Conservation (phyloP, 257 asterid species). For the Lantana camara region DNA sequence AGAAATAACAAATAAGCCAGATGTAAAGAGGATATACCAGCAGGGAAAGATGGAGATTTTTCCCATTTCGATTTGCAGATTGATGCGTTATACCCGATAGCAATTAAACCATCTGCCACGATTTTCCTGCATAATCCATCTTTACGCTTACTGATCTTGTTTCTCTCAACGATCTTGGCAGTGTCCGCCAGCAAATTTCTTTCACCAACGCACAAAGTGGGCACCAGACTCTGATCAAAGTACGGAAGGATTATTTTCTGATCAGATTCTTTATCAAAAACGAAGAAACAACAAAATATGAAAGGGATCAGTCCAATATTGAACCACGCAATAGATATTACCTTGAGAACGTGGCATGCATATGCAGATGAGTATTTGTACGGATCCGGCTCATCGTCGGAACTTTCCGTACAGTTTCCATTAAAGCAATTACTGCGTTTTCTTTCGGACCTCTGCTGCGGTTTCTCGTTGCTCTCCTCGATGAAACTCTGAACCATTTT, state of each 20-base stretch:
- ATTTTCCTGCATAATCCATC: slow-evolving; percentile 41
- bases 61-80: slow-evolving; percentile 72
- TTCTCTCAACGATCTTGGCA: slow-evolving; percentile 54
- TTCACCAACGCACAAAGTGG: slow-evolving; percentile 45
- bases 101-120: slow-evolving; percentile 49
- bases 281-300: not conserved
- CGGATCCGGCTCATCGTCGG: slow-evolving; percentile 56
- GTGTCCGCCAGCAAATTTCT: slow-evolving; percentile 58
- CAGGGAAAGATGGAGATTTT: slow-evolving; percentile 49
- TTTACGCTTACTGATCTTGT: slow-evolving; percentile 43
- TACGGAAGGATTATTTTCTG: not conserved
- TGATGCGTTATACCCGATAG: slow-evolving; percentile 61
- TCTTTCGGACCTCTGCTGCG: slow-evolving; percentile 40
- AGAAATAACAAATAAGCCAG: not conserved
- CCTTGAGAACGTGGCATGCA: slow-evolving; percentile 60
- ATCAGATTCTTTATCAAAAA: not conserved
- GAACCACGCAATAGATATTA: slow-evolving; percentile 11
- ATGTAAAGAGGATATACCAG: slow-evolving; percentile 36
- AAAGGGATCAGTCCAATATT: not conserved
- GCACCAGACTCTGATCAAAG: slow-evolving; percentile 49
- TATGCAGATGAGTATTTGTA: slow-evolving; percentile 27
- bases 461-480: slow-evolving; percentile 49
- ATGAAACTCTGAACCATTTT: slow-evolving; percentile 66
- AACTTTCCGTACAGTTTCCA: slow-evolving; percentile 43
- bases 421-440: slow-evolving; percentile 56